Evolutionary conservation across 352 stramenopile species (phyloP), one percentile per base, ranked within the genome.

Genomic region (Sclerospora graminicola): DNA sequence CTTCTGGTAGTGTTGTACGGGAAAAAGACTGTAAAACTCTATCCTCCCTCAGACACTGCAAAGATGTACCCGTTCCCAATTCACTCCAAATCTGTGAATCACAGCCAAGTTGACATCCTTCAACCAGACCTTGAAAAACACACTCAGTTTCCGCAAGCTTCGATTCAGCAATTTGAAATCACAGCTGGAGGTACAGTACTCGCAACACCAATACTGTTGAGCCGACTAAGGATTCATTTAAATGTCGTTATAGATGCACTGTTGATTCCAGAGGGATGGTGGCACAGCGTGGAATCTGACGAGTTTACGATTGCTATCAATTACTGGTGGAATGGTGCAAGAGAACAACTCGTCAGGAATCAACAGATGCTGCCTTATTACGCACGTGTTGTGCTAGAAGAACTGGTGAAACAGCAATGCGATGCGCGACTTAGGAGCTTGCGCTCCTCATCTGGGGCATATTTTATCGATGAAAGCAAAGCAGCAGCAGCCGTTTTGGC

Each of bases 261-360:
- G 4, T 72, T 77, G 33, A 89, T 92, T 18, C 81, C 81, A 0
- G 81, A 92, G 42, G 81, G 81, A 4, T 92, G 81, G 81, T 92
- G 81, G 81, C 81, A 92, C 44, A 76, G 87, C 49, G 78, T 92
- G 9, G 71, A 84, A 44, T 84, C 77, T 21, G 71, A 82, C 15
- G 51, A 66, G 18, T 83, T 69, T 47, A 89, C 77, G 0, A 79
- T 92, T 38, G 81, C 78, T 5, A 46, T 88, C 34, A 92, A 92
- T 52, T 90, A 75, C 41, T 92, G 81, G 81, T 89, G 80, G 43
- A 60, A 84, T 51, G 78, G 78, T 6, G 24, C 83, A 9, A 66
- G 80, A 28, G 52, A 80, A 19, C 50, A 67, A 36, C 57, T 91
- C 8, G 50, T 74, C 8, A 21, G 42, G 14, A 49, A 80, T 20